Conservation (phyloP, 306 rosid genomes). For the Begonia masoniana region DNA sequence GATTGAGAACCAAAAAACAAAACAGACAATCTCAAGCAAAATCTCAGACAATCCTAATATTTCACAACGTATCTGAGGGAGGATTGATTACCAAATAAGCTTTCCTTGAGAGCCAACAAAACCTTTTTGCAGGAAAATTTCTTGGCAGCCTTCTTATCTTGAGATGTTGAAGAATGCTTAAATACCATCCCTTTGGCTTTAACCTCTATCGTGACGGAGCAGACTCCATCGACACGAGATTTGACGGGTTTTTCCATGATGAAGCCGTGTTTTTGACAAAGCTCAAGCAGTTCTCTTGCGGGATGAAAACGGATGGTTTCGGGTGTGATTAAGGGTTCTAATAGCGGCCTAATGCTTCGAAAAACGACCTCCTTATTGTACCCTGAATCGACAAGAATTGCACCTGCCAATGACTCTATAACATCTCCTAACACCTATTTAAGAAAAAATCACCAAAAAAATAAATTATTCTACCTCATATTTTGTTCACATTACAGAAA, state of each 20-base stretch:
- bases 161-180: constrained; percentile 7
- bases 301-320: constrained; percentile 45
- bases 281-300: constrained; percentile 26
- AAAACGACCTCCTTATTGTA: constrained; percentile 36
- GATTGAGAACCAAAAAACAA: too few species aligned
- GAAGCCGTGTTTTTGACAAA: constrained; percentile 30
- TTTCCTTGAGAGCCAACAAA: constrained; percentile 35
- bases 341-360: constrained; percentile 43
- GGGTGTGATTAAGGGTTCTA: constrained; percentile 64
- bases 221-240: constrained; percentile 8
- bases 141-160: constrained; percentile 21
- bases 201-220: constrained; percentile 26
- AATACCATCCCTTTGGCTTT: constrained; percentile 26
- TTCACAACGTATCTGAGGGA: too few species aligned
- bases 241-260: neutral
- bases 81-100: too few species aligned
- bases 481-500: too few species aligned
- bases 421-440: constrained; percentile 70
- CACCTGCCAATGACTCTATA: constrained; percentile 76
- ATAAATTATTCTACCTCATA: too few species aligned
- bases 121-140: constrained; percentile 36
- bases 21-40: too few species aligned
- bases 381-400: constrained; percentile 61
- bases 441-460: too few species aligned
- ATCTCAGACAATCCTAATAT: too few species aligned